A percentile compares a stretch with the other conserved stretches of the same genome.
phyloP scores from a whole-genome alignment of 768 basidiomycete species.

The Pholiota microspora region DNA sequence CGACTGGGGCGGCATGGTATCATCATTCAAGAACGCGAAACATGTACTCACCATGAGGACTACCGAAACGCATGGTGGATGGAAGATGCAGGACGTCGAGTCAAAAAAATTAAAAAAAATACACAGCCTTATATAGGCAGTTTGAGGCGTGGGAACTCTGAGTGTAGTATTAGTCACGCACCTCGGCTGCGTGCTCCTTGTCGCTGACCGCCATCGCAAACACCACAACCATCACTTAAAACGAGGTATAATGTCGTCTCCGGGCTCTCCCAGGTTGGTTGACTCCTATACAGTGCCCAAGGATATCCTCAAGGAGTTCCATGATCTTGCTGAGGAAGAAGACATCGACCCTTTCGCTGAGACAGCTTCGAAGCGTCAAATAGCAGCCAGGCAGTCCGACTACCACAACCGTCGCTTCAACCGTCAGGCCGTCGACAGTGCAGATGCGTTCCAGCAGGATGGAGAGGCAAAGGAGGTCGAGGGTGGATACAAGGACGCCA shows the following conservation, averaged over 20 bases:
- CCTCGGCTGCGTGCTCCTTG: conserved; percentile 13
- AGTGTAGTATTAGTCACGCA: conserved; percentile 28
- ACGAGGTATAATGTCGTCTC: conserved; percentile 53
- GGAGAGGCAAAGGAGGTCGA: conserved; percentile 71
- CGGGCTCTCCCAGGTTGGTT: conserved; percentile 68
- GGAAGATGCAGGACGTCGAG: conserved; percentile 1
- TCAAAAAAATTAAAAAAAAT: conserved; percentile 20
- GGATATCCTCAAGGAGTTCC: conserved; percentile 92
- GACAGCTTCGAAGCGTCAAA: conserved; percentile 90
- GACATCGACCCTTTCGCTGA: conserved; percentile 90
- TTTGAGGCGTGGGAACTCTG: conserved; percentile 30
- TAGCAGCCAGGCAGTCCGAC: conserved; percentile 90
- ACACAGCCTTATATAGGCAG: conserved; percentile 10
- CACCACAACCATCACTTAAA: conserved; percentile 13
- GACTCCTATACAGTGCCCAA: conserved; percentile 93
- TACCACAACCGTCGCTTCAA: conserved; percentile 92
- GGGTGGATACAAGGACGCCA: conserved; percentile 94
- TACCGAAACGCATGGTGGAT: conserved; percentile 1
- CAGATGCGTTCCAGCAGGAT: conserved; percentile 69
- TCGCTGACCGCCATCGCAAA: conserved; percentile 22
- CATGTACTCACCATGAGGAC: conserved; percentile 17
- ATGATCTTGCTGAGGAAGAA: conserved; percentile 91
- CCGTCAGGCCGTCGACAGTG: conserved; percentile 78
- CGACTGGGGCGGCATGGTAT: conserved; percentile 78
- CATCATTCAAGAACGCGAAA: conserved; percentile 38